phyloP scores from a whole-genome alignment of 108 stramenopile species.

The Ochromonas danica region DNA sequence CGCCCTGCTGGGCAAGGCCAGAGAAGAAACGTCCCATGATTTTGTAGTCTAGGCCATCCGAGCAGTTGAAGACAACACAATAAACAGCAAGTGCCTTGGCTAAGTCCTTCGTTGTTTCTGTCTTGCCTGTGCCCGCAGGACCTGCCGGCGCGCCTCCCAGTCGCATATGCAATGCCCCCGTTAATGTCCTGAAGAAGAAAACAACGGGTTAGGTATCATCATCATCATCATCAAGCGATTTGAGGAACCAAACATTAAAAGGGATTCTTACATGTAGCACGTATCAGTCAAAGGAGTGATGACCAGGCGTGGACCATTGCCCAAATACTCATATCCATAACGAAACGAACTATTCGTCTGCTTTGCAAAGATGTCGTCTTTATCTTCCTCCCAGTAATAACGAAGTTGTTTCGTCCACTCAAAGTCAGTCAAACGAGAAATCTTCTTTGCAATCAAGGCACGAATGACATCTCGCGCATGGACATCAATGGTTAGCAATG shows the following conservation, averaged over 20 bases:
- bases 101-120: conserved; percentile 48
- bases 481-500: conserved; percentile 61
- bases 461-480: conserved; percentile 61
- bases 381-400: conserved; percentile 53
- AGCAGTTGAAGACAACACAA: conserved; percentile 70
- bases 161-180: conserved; percentile 61
- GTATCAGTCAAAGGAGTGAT: conserved; percentile 66
- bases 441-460: conserved; percentile 43
- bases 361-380: conserved; percentile 57
- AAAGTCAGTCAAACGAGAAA: conserved; percentile 50
- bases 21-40: conserved; percentile 67
- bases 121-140: conserved; percentile 33
- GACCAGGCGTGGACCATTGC: conserved; percentile 60
- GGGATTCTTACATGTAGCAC: conserved; percentile 55
- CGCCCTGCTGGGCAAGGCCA: conserved; percentile 60
- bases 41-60: conserved; percentile 64
- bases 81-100: conserved; percentile 66
- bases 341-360: conserved; percentile 60
- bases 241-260: too few species aligned
- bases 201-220: too few species aligned
- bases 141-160: conserved; percentile 61
- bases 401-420: conserved; percentile 66
- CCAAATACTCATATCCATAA: conserved; percentile 64
- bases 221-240: too few species aligned
- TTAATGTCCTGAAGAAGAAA: conserved; percentile 44